Conservation (phyloP, 1,284 basidiomycete genomes). For the Thecaphora thlaspeos region DNA sequence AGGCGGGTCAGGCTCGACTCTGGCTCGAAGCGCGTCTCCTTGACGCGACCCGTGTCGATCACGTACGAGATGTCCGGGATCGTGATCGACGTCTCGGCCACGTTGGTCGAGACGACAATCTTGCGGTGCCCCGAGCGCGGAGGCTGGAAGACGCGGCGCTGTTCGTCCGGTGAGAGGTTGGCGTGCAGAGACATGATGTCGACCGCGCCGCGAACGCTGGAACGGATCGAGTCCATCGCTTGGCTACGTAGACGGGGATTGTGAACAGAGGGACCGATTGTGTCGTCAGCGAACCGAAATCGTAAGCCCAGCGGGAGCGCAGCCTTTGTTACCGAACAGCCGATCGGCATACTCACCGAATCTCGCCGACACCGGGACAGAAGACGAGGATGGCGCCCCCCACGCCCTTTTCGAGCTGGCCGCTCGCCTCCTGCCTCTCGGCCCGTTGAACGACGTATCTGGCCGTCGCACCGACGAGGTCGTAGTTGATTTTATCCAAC, state of each 20-base stretch:
- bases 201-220: constrained; percentile 58
- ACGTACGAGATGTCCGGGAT: constrained; percentile 63
- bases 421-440: constrained; percentile 62
- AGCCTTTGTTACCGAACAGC: too few relatives aligned
- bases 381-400: constrained; percentile 74
- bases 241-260: constrained; percentile 61
- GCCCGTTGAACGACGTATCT: constrained; percentile 67
- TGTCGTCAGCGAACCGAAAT: not conserved
- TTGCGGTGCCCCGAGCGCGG: constrained; percentile 68
- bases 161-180: constrained; percentile 81
- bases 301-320: too few relatives aligned
- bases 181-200: constrained; percentile 83
- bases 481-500: constrained; percentile 72
- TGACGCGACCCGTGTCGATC: constrained; percentile 78
- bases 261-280: not conserved
- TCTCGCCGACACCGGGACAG: constrained; percentile 68
- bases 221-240: constrained; percentile 70
- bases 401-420: constrained; percentile 13
- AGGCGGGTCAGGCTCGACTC: constrained; percentile 74
- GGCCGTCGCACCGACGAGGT: constrained; percentile 72
- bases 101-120: constrained; percentile 84
- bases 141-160: constrained; percentile 72
- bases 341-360: too few relatives aligned
- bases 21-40: constrained; percentile 81
- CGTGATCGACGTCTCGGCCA: constrained; percentile 89